Evolutionary conservation across 495 filamentous ascomycete species (phyloP).

Genomic region (Neurospora sp.): DNA sequence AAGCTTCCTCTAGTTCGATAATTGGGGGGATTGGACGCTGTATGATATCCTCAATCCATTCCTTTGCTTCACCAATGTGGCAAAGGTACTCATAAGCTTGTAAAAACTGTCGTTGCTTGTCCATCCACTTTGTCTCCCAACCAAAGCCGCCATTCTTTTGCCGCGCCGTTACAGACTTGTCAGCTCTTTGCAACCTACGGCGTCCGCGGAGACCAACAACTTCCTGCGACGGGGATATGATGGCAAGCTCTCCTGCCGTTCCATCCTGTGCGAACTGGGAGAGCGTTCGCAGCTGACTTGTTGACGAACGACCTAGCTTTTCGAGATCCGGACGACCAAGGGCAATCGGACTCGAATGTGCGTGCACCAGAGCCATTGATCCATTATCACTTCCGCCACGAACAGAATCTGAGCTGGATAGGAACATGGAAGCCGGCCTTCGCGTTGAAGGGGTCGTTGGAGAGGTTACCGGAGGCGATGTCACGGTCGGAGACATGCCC

Average conservation of each 20-base stretch:
- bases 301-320: conserved; percentile 72
- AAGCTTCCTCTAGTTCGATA: conserved; percentile 88
- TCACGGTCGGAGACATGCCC: conserved; percentile 9
- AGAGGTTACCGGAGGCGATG: conserved; percentile 2
- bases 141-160: conserved; percentile 45
- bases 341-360: conserved; percentile 31
- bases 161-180: conserved; percentile 34
- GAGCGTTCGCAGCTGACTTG: conserved; percentile 77
- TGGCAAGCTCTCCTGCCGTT: conserved; percentile 66
- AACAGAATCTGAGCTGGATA: conserved; percentile 42
- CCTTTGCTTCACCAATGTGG: conserved; percentile 97
- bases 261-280: conserved; percentile 74
- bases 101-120: conserved; percentile 90
- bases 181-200: conserved; percentile 67
- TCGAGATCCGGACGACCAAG: conserved; percentile 61
- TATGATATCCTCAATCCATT: conserved; percentile 97
- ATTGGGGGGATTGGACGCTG: conserved; percentile 84
- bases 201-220: conserved; percentile 82
- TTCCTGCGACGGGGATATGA: conserved; percentile 63
- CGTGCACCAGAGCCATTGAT: conserved; percentile 31
- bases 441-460: conserved; percentile 28
- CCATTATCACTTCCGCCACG: conserved; percentile 21
- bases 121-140: conserved; percentile 96
- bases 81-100: conserved; percentile 99
- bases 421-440: conserved; percentile 44